phyloP scores from a whole-genome alignment of 148 eudicot species.

The Chenopodium formosanum region DNA sequence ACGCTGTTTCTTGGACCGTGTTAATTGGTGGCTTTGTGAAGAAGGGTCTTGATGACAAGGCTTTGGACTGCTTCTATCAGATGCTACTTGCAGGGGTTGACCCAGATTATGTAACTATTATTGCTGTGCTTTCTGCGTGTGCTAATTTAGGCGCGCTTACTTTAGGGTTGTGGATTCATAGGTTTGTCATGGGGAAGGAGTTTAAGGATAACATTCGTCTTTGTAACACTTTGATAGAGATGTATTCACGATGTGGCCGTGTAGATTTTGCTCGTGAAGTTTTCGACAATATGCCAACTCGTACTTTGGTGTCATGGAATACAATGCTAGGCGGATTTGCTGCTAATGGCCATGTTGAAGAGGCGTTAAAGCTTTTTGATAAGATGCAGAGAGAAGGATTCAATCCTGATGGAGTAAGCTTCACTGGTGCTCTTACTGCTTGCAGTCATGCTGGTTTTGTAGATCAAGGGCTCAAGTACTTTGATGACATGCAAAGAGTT shows the following conservation, averaged over 20 bases:
- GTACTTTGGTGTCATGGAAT: conserved; percentile 62
- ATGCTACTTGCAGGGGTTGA: conserved; percentile 48
- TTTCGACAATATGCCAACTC: conserved; percentile 43
- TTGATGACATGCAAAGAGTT: conserved; percentile 42
- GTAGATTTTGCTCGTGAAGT: conserved; percentile 51
- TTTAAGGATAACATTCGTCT: conserved; percentile 38
- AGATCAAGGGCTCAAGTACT: conserved; percentile 40
- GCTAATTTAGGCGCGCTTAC: conserved; percentile 55
- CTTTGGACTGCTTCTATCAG: conserved; percentile 46
- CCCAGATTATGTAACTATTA: conserved; percentile 58
- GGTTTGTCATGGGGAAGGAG: conserved; percentile 31
- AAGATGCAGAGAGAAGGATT: conserved; percentile 44
- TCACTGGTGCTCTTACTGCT: conserved; percentile 59
- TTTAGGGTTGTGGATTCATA: conserved; percentile 53
- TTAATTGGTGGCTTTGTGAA: conserved; percentile 56
- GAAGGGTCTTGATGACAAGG: conserved; percentile 43
- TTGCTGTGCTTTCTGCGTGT: conserved; percentile 50
- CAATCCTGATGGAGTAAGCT: conserved; percentile 58
- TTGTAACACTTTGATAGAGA: conserved; percentile 56
- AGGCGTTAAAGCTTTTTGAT: conserved; percentile 40
- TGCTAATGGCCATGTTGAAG: conserved; percentile 44
- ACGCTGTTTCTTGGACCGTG: conserved; percentile 48
- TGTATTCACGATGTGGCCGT: conserved; percentile 70
- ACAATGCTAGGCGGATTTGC: conserved; percentile 62
- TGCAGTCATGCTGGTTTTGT: conserved; percentile 71